phyloP scores from a whole-genome alignment of 177 flowering plant species.

The Vitis hybrid region DNA sequence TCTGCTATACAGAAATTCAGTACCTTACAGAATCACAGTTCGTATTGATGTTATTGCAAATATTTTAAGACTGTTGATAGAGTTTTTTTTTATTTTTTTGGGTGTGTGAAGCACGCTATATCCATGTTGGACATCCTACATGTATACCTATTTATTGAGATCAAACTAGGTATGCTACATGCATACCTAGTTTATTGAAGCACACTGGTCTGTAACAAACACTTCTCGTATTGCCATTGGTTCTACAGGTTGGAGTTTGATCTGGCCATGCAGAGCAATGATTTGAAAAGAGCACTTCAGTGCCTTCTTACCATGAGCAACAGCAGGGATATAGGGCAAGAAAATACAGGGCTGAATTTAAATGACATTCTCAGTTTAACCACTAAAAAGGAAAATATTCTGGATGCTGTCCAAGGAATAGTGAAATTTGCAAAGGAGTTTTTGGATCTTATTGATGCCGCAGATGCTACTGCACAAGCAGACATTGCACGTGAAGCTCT shows the following conservation, averaged over 20 bases:
- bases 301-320: constrained; percentile 97
- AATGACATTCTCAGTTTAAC: constrained; percentile 79
- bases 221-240: background rate
- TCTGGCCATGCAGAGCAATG: constrained; percentile 95
- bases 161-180: background rate
- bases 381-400: constrained; percentile 67
- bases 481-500: constrained; percentile 98
- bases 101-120: background rate
- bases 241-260: constrained; percentile 87
- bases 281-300: constrained; percentile 92
- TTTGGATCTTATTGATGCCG: constrained; percentile 96
- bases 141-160: background rate
- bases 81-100: background rate
- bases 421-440: constrained; percentile 89
- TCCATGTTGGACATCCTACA: background rate
- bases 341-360: constrained; percentile 61
- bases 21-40: background rate
- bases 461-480: constrained; percentile 96
- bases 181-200: too few species aligned
- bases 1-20: constrained; percentile 10
- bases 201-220: background rate
- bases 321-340: constrained; percentile 91
- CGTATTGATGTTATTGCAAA: background rate
- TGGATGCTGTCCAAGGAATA: constrained; percentile 93
- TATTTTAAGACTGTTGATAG: too few species aligned